Evolutionary conservation across 768 basidiomycete genomes (phyloP).

Genomic region (Tulasnella sp.): DNA sequence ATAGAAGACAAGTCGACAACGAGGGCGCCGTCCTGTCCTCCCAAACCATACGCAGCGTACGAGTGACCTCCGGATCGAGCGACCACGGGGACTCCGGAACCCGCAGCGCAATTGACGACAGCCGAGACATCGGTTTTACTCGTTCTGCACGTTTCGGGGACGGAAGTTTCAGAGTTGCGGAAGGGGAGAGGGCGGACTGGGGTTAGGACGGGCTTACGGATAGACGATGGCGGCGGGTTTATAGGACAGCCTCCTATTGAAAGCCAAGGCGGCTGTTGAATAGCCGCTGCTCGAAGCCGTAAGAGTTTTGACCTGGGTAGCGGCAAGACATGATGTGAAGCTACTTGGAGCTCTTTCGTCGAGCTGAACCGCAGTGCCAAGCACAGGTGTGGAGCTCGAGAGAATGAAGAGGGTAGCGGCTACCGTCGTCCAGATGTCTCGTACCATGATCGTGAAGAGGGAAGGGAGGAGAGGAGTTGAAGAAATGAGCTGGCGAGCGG

Average conservation of each 20-base stretch:
- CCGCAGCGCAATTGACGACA: slow-evolving; percentile 36
- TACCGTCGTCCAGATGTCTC: background rate
- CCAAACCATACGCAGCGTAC: slow-evolving; percentile 37
- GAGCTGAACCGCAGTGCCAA: background rate
- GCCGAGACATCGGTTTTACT: slow-evolving; percentile 35
- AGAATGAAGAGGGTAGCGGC: background rate
- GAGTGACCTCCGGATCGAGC: slow-evolving; percentile 39
- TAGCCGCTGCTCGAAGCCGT: slow-evolving; percentile 26
- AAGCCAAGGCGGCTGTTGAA: slow-evolving; percentile 31
- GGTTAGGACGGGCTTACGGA: slow-evolving; percentile 34
- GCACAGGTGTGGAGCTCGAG: background rate
- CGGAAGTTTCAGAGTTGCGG: background rate
- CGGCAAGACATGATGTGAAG: background rate
- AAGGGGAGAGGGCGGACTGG: background rate
- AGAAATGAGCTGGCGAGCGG: background rate
- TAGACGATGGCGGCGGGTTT: slow-evolving; percentile 37
- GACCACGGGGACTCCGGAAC: slow-evolving; percentile 32
- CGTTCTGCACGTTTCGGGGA: slow-evolving; percentile 24
- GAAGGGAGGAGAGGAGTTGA: background rate
- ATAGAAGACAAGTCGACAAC: slow-evolving; percentile 41
- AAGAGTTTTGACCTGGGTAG: slow-evolving; percentile 16
- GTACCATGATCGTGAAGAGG: background rate
- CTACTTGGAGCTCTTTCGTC: background rate
- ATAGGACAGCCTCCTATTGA: slow-evolving; percentile 37
- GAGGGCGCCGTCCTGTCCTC: slow-evolving; percentile 39